Base-by-base conservation (phyloP, 257 asterid species). In the Nicotiana attenuata region DNA sequence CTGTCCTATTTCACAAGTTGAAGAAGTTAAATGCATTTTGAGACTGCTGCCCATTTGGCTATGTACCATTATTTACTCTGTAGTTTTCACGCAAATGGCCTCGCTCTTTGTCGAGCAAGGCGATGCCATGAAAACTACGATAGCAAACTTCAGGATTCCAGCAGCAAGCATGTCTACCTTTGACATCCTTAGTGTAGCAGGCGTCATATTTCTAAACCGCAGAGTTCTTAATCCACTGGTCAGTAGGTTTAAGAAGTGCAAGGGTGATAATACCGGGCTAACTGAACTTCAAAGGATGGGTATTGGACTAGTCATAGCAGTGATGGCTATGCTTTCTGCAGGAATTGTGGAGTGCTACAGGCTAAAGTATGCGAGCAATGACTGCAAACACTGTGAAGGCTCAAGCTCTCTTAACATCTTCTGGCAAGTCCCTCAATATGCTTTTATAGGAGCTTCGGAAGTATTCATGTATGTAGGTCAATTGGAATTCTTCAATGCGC, bases 51-150 rank as follows among this genome's bases (percentile, higher is more conserved):
- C 99, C 0, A 96, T 96, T 5, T 96, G 99, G 99, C 94, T 96
- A 56, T 96, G 99, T 92, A 96, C 99, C 64, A 94, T 96, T 41
- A 71, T 96, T 82, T 96, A 96, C 78, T 96, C 98, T 1, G 99
- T 96, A 7, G 99, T 96, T 69, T 96, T 92, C 89, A 96, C 99
- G 3, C 99, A 96, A 55, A 96, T 96, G 99, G 99, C 99, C 53
- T 96, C 99, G 0, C 90, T 96, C 41, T 96, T 96, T 14, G 99
- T 96, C 0, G 99, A 93, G 79, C 99, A 96, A 89, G 99, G 99
- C 17, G 98, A 92, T 28, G 94, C 97, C 24, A 96, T 96, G 99
- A 90, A 84, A 56, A 94, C 97, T 5, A 75, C 73, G 17, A 59
- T 94, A 24, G 89, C 91, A 50, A 88, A 87, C 92, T 96, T 96